Percentiles rank a stretch among this genome's conserved stretches.
phyloP scores from a whole-genome alignment of 2,329 filamentous ascomycete genomes.

The Thermoascus crustaceus region DNA sequence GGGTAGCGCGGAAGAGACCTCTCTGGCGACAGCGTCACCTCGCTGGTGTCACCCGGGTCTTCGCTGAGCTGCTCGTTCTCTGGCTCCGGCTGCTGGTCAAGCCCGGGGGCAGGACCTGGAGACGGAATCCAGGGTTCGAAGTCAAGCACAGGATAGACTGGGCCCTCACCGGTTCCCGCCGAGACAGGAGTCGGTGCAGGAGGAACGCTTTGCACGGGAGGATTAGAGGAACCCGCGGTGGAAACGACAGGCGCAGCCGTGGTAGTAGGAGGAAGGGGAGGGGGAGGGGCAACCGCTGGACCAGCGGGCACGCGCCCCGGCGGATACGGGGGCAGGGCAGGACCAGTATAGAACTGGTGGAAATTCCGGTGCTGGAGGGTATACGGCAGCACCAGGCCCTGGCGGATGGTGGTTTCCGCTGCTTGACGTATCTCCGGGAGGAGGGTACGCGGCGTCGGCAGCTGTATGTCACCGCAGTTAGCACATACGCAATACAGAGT shows the following conservation, averaged over 20 bases:
- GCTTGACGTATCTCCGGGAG: not conserved
- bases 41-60: no score
- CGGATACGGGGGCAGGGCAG: not conserved
- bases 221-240: not conserved
- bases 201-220: no score
- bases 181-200: no score
- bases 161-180: no score
- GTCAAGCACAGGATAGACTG: no score
- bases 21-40: no score
- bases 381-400: constrained; percentile 1
- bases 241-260: not conserved
- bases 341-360: not conserved
- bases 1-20: no score
- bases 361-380: not conserved
- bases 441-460: not conserved
- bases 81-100: no score
- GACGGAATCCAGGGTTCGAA: no score
- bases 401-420: not conserved
- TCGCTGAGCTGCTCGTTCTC: no score
- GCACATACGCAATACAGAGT: not conserved
- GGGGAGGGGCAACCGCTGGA: not conserved
- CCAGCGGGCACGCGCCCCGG: not conserved
- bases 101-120: no score
- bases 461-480: not conserved
- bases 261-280: not conserved